Evolutionary conservation across 768 basidiomycete species (phyloP).

Genomic region (Paxillus involutus): DNA sequence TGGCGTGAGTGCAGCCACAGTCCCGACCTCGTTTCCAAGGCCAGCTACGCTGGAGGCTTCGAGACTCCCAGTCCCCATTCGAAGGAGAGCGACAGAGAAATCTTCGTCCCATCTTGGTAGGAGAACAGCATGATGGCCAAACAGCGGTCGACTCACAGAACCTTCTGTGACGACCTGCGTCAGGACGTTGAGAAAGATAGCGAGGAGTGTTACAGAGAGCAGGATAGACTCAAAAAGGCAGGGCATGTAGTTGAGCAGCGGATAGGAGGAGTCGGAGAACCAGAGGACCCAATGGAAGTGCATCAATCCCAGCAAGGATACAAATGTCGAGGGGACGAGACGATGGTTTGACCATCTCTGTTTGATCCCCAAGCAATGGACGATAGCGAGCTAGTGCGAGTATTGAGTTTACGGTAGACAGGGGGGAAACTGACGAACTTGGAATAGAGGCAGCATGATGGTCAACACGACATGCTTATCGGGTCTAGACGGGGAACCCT

Average conservation of each 20-base stretch:
- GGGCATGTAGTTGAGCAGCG: conserved; percentile 72
- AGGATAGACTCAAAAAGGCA: conserved; percentile 70
- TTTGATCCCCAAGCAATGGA: conserved; percentile 66
- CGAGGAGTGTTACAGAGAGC: conserved; percentile 54
- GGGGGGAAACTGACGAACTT: conserved; percentile 40
- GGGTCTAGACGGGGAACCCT: conserved; percentile 57
- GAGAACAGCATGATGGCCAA: conserved; percentile 44
- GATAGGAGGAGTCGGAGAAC: conserved; percentile 50
- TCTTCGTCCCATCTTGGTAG: conserved; percentile 66
- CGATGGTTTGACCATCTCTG: conserved; percentile 64
- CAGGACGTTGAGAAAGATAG: conserved; percentile 58
- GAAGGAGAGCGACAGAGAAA: conserved; percentile 67
- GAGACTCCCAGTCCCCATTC: conserved; percentile 72
- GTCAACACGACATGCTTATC: conserved; percentile 75
- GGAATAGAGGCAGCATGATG: conserved; percentile 69
- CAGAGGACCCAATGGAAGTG: conserved; percentile 70
- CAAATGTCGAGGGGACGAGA: conserved; percentile 66
- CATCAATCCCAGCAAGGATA: conserved; percentile 55
- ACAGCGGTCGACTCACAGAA: conserved; percentile 55
- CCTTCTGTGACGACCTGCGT: conserved; percentile 69
- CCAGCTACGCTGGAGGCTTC: conserved; percentile 74
- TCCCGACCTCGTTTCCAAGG: conserved; percentile 71
- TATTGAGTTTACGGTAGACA: neutral
- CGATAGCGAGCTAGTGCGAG: conserved; percentile 49
- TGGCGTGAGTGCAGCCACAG: conserved; percentile 35